Evolutionary conservation across 352 stramenopile species (phyloP), one percentile per base, ranked within the genome.

Genomic region (Phytophthora syringae): DNA sequence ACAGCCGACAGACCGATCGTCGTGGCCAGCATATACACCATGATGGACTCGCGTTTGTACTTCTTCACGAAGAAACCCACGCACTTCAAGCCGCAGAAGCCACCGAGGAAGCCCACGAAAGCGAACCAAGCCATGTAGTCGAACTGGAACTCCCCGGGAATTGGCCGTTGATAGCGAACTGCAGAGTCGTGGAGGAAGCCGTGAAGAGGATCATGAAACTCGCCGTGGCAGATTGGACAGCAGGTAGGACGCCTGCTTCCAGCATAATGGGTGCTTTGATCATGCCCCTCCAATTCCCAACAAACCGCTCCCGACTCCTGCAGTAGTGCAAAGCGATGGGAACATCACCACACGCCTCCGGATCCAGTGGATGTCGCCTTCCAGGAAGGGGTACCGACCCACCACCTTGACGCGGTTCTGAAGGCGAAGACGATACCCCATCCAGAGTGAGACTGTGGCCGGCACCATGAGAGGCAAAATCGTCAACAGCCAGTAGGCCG

Each of bases 251-350:
- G 12, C 96, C 96, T 79, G 99, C 98, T 22, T 98, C 91, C 2
- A 99, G 84, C 96, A 99, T 98, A 34, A 99, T 86, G 0, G 97
- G 96, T 0, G 96, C 96, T 61, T 98, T 98, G 20, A 99, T 90
- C 75, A 99, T 98, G 25, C 96, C 97, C 97, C 97, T 20, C 96
- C 97, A 20, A 99, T 92, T 10, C 97, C 97, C 42, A 99, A 89
- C 30, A 99, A 77, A 3, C 97, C 97, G 0, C 95, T 96, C 64
- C 95, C 97, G 18, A 99, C 83, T 11, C 97, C 97, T 0, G 97
- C 97, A 22, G 96, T 74, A 25, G 94, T 86, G 55, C 94, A 99
- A 40, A 98, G 80, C 2, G 80, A 27, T 2, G 96, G 97, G 78
- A 98, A 98, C 7, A 91, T 55, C 21, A 98, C 63, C 0, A 96